These are phyloP conservation scores for Pseudopyricularia javanii DNA, from an alignment of 2,329 filamentous ascomycete species.

Conservation along the genomic window DNA sequence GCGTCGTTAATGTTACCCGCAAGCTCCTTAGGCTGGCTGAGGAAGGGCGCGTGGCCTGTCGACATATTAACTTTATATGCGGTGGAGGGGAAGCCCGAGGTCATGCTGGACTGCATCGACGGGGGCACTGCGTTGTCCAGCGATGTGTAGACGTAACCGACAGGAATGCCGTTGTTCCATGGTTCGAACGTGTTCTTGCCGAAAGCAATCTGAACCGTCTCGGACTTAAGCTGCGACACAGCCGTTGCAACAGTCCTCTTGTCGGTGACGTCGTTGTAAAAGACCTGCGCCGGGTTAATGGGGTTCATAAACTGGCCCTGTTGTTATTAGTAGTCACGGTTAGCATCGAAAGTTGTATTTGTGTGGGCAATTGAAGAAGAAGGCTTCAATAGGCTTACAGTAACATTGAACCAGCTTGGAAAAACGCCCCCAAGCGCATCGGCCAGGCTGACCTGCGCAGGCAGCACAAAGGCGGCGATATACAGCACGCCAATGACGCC, in stretches of 20 bases:
- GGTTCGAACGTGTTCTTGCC: conserved; percentile 5
- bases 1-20: conserved; percentile 23
- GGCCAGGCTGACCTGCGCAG: conserved; percentile 2
- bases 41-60: conserved; percentile 35
- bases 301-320: conserved; percentile 5
- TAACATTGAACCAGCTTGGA: conserved; percentile 4
- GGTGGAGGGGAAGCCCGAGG: conserved; percentile 2
- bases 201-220: background rate
- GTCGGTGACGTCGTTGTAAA: conserved; percentile 5
- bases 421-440: conserved; percentile 4
- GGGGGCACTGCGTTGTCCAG: conserved; percentile 5
- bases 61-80: conserved; percentile 10
- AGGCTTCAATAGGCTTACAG: background rate
- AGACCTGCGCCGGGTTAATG: conserved; percentile 1
- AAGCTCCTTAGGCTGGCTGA: conserved; percentile 29
- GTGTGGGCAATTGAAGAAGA: too few relatives aligned
- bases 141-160: conserved; percentile 3
- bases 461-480: conserved; percentile 4
- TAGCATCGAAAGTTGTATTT: background rate
- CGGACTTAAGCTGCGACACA: conserved; percentile 2
- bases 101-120: conserved; percentile 3
- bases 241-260: conserved; percentile 1
- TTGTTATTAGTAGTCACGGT: background rate
- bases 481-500: conserved; percentile 6
- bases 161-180: conserved; percentile 4